A percentile compares a stretch with the other conserved stretches of the same genome.
Evolutionary conservation across 1,284 basidiomycete species (phyloP).

Genomic region (Caloboletus inedulis): DNA sequence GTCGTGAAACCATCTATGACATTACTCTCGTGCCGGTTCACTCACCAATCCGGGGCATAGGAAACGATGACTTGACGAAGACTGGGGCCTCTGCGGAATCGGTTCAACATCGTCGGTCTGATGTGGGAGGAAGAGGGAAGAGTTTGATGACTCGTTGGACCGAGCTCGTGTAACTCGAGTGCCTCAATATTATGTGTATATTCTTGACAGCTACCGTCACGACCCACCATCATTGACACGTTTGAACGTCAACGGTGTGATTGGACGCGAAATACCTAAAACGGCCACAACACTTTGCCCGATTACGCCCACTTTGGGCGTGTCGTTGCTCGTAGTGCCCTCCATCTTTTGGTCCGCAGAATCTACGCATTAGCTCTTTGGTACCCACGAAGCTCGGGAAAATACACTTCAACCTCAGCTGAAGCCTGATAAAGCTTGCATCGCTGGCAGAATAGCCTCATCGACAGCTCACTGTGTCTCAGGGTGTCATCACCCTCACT

Average conservation of each 20-base stretch:
- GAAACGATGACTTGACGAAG: constrained; percentile 23
- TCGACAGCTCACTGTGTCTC: not conserved
- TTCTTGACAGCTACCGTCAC: not conserved
- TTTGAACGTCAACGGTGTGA: not conserved
- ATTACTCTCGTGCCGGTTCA: not conserved
- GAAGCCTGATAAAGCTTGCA: not conserved
- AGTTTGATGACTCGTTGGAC: not conserved
- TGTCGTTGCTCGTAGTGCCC: not conserved
- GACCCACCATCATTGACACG: not conserved
- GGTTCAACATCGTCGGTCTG: constrained; percentile 10
- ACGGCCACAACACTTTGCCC: not conserved
- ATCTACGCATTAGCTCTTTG: not conserved
- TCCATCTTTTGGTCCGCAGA: not conserved
- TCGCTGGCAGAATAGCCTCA: not conserved
- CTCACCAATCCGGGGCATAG: constrained; percentile 34
- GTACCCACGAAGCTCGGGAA: not conserved
- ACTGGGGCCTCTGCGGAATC: constrained; percentile 10
- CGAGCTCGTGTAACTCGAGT: not conserved
- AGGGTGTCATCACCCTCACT: not conserved
- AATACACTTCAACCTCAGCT: no score
- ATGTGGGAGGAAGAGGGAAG: not conserved
- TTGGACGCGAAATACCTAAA: not conserved
- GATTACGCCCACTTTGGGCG: not conserved
- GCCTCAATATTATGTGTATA: not conserved
- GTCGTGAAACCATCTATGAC: not conserved